Percentiles rank a stretch among this genome's conserved stretches.
Conservation (phyloP, 2,329 filamentous ascomycete species). For the Didymella keratinophila region DNA sequence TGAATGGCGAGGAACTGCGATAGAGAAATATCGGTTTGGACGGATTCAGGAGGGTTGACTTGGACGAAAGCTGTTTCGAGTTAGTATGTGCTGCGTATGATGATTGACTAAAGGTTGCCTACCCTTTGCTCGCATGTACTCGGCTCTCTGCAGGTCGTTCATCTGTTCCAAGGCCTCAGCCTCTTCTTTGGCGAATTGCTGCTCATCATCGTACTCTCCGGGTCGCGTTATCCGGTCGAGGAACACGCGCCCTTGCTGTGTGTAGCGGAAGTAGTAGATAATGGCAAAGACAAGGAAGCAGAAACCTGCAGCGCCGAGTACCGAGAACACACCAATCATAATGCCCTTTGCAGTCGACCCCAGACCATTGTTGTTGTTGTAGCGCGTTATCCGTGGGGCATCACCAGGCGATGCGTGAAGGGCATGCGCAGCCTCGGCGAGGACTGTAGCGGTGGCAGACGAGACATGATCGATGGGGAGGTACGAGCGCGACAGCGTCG, state of each 20-base stretch:
- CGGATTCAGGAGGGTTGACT: conserved; percentile 91
- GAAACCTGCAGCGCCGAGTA: conserved; percentile 87
- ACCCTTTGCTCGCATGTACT: conserved; percentile 97
- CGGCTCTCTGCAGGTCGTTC: conserved; percentile 89
- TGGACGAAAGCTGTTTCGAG: conserved; percentile 79
- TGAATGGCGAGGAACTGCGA: conserved; percentile 98
- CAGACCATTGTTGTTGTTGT: conserved; percentile 34
- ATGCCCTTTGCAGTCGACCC: conserved; percentile 76
- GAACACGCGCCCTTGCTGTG: conserved; percentile 84
- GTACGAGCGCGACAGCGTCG: conserved; percentile 44
- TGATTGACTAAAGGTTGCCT: conserved; percentile 36
- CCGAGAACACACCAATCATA: conserved; percentile 92
- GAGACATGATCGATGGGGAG: conserved; percentile 34
- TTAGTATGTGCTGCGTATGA: conserved; percentile 14
- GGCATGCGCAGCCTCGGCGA: conserved; percentile 27
- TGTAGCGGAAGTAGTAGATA: conserved; percentile 95
- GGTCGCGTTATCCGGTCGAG: conserved; percentile 92
- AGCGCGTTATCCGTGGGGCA: conserved; percentile 36
- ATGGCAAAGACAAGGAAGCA: conserved; percentile 80
- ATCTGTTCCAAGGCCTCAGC: conserved; percentile 92
- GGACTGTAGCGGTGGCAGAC: conserved; percentile 34
- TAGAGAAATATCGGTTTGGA: conserved; percentile 95
- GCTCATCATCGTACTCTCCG: conserved; percentile 97
- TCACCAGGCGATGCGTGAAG: conserved; percentile 30
- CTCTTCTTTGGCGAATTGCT: conserved; percentile 92